phyloP scores from a whole-genome alignment of 495 filamentous ascomycete species.

The Penicillium pancosmium region DNA sequence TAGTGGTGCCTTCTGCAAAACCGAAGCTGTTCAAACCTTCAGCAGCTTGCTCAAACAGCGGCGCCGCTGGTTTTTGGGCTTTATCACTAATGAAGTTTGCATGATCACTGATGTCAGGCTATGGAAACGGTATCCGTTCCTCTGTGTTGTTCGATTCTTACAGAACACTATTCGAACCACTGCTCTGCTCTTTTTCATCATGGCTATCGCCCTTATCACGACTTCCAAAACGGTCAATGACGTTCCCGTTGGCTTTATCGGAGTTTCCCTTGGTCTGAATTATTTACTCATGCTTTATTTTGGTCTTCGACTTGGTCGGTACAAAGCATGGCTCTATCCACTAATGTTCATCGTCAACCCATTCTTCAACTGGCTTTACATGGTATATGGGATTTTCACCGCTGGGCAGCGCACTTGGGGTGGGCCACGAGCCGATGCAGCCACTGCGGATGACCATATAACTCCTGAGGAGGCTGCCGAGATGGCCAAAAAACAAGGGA shows the following conservation, averaged over 20 bases:
- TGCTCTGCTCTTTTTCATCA: constrained; percentile 92
- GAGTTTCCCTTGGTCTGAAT: constrained; percentile 91
- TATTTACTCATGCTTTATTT: constrained; percentile 98
- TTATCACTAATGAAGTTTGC: constrained; percentile 97
- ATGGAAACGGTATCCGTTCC: constrained; percentile 88
- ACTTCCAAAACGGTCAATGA: constrained; percentile 76
- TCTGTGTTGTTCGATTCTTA: constrained; percentile 89
- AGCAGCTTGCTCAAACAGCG: constrained; percentile 89
- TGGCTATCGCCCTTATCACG: constrained; percentile 85
- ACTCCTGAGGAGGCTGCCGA: constrained; percentile 84
- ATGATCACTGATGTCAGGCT: constrained; percentile 95
- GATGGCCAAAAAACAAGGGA: constrained; percentile 74
- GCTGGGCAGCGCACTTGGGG: constrained; percentile 97
- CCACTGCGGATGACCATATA: constrained; percentile 74
- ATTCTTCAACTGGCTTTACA: constrained; percentile 98
- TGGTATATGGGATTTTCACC: constrained; percentile 87
- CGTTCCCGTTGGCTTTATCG: constrained; percentile 92
- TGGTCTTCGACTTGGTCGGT: constrained; percentile 80
- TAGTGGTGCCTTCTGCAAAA: constrained; percentile 97
- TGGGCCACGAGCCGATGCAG: constrained; percentile 90
- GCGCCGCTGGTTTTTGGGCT: constrained; percentile 94
- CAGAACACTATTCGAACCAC: constrained; percentile 98
- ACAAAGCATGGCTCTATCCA: constrained; percentile 92
- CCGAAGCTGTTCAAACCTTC: constrained; percentile 92
- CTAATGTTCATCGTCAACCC: constrained; percentile 96